Evolutionary conservation across 2,329 filamentous ascomycete species (phyloP).

Genomic region (Sclerotinia trifoliorum): DNA sequence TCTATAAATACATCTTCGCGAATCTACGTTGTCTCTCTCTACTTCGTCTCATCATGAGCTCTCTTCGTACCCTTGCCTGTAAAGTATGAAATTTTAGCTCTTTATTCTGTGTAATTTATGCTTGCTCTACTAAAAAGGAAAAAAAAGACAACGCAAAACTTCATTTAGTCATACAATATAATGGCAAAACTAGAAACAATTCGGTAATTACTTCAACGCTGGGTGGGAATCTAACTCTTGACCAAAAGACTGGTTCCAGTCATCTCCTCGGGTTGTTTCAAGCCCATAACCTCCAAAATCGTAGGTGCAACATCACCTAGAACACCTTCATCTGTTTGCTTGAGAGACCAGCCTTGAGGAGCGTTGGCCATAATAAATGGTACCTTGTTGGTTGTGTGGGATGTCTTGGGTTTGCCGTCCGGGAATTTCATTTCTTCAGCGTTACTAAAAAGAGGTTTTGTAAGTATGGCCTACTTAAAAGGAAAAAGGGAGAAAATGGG

Average conservation of each 20-base stretch:
- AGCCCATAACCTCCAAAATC: constrained; percentile 83
- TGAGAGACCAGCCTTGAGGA: constrained; percentile 81
- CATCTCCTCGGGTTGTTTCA: constrained; percentile 90
- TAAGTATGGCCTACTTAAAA: neutral
- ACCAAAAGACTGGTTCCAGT: constrained; percentile 79
- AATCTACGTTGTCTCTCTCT: neutral
- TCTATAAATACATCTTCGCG: constrained; percentile 7
- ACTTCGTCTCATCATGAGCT: constrained; percentile 34
- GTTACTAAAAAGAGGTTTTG: constrained; percentile 52
- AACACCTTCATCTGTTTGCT: constrained; percentile 70
- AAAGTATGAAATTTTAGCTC: constrained; percentile 26
- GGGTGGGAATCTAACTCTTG: constrained; percentile 51
- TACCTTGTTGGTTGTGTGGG: constrained; percentile 96
- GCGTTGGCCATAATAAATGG: constrained; percentile 98
- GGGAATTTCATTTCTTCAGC: constrained; percentile 98
- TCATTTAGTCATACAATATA: constrained; percentile 12
- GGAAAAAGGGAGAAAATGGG: neutral
- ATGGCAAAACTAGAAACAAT: constrained; percentile 9
- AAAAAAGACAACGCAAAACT: constrained; percentile 7
- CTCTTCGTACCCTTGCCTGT: constrained; percentile 37
- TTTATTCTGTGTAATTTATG: constrained; percentile 21
- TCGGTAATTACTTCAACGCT: constrained; percentile 15
- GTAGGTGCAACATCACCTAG: constrained; percentile 97
- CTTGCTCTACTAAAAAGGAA: constrained; percentile 12
- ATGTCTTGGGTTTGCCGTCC: constrained; percentile 95